phyloP scores from a whole-genome alignment of 148 eudicot genomes.

The Amaranthus palmeri region DNA sequence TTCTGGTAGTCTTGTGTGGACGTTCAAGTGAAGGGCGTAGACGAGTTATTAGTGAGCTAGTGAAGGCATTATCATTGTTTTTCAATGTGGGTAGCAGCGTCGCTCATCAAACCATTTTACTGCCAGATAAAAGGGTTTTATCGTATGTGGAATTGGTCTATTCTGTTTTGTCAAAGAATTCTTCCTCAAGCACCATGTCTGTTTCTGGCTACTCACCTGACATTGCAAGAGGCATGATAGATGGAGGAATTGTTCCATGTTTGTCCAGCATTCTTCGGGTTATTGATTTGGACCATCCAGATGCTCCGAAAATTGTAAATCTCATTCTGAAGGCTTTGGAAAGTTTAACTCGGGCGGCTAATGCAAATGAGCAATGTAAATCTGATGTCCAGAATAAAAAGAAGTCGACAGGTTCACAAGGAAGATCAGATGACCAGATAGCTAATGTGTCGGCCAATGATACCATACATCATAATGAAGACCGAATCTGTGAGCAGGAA shows the following conservation, averaged over 20 bases:
- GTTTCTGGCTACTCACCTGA: constrained; percentile 95
- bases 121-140: constrained; percentile 77
- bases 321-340: constrained; percentile 80
- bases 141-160: constrained; percentile 79
- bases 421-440: constrained; percentile 43
- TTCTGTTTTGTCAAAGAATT: constrained; percentile 81
- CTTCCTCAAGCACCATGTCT: constrained; percentile 68
- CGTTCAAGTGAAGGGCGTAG: constrained; percentile 95
- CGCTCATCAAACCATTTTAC: constrained; percentile 48
- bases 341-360: constrained; percentile 81
- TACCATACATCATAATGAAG: constrained; percentile 35
- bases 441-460: constrained; percentile 28
- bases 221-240: constrained; percentile 89
- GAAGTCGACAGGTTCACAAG: constrained; percentile 44
- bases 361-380: constrained; percentile 69
- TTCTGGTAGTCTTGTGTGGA: constrained; percentile 91
- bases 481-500: constrained; percentile 36
- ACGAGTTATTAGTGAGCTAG: constrained; percentile 83
- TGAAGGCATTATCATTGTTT: constrained; percentile 64
- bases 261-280: constrained; percentile 71
- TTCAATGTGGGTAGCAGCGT: constrained; percentile 48
- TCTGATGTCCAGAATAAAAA: constrained; percentile 65
- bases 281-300: constrained; percentile 94
- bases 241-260: constrained; percentile 85
- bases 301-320: constrained; percentile 88